Base-by-base conservation (phyloP, 2,329 filamentous ascomycete genomes). In the Aspergillus floridensis region DNA sequence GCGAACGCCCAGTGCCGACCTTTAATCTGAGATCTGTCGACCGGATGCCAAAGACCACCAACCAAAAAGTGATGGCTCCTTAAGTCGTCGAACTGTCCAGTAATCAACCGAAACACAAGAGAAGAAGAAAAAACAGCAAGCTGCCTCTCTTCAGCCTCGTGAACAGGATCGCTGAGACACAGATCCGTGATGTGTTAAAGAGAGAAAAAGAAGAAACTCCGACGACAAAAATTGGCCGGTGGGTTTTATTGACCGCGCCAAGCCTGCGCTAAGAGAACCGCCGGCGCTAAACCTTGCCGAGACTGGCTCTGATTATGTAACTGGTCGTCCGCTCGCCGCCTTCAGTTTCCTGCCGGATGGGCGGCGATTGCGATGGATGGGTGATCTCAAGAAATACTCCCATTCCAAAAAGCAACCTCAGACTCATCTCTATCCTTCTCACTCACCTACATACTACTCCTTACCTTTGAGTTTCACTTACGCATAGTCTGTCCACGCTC, bases 11-110 rank as follows among this genome's bases (percentile, higher is more conserved):
- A 77, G 80, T 76, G 81, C 81, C 79, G 77, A 80, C 70, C 65
- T 71, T 95, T 85, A 72, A 77, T 96, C 88, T 96, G 77, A 91
- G 88, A 95, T 88, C 90, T 95, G 92, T 96, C 91, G 90, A 92
- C 91, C 87, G 89, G 90, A 93, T 79, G 91, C 89, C 87, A 60
- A 84, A 90, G 88, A 92, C 86, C 90, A 92, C 87, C 77, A 71
- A 72, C 68, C 49, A 69, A 55, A 72, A 74, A 77, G 75, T 75
- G 85, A 87, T 91, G 89, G 87, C 88, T 92, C 90, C 90, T 88
- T 91, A 75, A 77, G 80, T 84, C 86, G 91, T 91, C 90, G 90
- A 93, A 86, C 87, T 93, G 90, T 86, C 83, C 86, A 90, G 84
- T 79, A 84, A 83, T 93, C 90, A 78, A 93, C 91, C 87, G 84